Conservation (phyloP, 2,329 filamentous ascomycete species). For the Fusarium albidum region DNA sequence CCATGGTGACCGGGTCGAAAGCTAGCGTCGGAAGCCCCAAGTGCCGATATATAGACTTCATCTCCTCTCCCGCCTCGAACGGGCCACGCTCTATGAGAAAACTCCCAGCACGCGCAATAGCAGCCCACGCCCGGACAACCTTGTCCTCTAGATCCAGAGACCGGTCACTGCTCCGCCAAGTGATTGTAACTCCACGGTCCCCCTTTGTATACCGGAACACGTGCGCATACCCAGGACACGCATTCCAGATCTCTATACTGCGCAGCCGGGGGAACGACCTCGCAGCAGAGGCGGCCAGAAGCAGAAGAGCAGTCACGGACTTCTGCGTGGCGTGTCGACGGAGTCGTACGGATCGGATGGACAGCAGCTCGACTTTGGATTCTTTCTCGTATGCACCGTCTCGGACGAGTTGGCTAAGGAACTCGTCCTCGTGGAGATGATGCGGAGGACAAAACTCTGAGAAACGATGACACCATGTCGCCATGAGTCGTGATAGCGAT, state of each 20-base stretch:
- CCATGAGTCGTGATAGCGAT: background rate
- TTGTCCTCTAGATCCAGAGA: background rate
- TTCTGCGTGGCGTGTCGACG: background rate
- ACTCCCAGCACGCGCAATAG: background rate
- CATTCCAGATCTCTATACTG: slow-evolving; percentile 9
- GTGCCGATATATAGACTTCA: too few relatives aligned
- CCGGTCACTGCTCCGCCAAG: background rate
- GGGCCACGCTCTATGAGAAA: too few relatives aligned
- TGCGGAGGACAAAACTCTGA: slow-evolving; percentile 6
- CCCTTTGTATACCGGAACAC: slow-evolving; percentile 8
- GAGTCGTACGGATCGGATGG: background rate
- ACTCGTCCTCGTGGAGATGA: background rate
- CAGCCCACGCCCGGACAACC: background rate
- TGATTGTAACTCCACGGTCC: slow-evolving; percentile 1
- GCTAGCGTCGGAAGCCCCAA: too few relatives aligned
- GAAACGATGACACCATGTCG: background rate
- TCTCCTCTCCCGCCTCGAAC: too few relatives aligned
- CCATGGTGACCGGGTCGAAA: too few relatives aligned
- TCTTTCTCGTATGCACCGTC: background rate
- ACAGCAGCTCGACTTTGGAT: slow-evolving; percentile 1
- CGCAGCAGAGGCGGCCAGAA: background rate
- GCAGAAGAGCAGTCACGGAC: background rate
- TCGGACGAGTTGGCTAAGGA: background rate
- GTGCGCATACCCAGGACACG: background rate
- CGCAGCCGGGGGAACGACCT: background rate